Evolutionary conservation across 805 yeast genomes (phyloP).

Genomic region (Pichia eremophila): DNA sequence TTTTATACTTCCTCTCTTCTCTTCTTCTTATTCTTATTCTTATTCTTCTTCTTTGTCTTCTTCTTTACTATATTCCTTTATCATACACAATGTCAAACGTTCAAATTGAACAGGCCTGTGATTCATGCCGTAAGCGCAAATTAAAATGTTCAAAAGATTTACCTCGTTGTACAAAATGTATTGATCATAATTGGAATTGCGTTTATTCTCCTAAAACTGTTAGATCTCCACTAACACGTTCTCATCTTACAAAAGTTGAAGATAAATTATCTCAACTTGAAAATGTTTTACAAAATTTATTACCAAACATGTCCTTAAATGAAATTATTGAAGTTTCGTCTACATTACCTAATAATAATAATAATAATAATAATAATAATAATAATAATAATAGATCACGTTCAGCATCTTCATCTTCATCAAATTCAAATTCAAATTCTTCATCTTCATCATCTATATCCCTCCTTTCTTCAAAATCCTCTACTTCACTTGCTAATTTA

Average conservation of each 20-base stretch:
- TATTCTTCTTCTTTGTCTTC: too few relatives aligned
- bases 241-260: constrained; percentile 71
- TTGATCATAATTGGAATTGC: constrained; percentile 64
- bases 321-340: constrained; percentile 15
- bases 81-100: constrained; percentile 1
- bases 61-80: too few relatives aligned
- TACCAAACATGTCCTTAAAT: constrained; percentile 40
- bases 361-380: background rate
- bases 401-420: background rate
- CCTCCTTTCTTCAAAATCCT: background rate
- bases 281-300: constrained; percentile 30
- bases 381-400: background rate
- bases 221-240: constrained; percentile 75
- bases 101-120: constrained; percentile 53
- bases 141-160: constrained; percentile 70
- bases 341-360: background rate
- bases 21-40: too few relatives aligned
- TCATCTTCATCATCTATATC: background rate
- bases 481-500: constrained; percentile 9
- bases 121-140: constrained; percentile 73
- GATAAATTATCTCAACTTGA: constrained; percentile 41
- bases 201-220: constrained; percentile 69
- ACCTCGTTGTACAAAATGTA: constrained; percentile 72
- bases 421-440: background rate
- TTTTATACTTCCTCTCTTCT: too few relatives aligned